A percentile compares a stretch with the other conserved stretches of the same genome.
Evolutionary conservation across 164 flowering plant species (phyloP).

Genomic region (Piper longum): DNA sequence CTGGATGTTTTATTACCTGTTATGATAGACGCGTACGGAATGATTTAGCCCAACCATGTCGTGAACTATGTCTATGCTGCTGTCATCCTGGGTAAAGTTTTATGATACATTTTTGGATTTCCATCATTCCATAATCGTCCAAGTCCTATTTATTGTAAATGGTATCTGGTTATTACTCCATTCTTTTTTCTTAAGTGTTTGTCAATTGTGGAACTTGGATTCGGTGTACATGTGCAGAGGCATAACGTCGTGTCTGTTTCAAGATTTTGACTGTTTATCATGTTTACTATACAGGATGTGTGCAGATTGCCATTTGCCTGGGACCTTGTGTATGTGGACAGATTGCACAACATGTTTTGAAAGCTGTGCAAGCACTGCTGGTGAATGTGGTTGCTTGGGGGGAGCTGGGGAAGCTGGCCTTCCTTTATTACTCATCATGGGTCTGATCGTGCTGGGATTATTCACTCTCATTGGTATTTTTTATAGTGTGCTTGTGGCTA

Average conservation of each 20-base stretch:
- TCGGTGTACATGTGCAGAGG: background rate
- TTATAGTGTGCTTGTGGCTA: slow-evolving; percentile 92
- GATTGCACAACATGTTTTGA: slow-evolving; percentile 91
- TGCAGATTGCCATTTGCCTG: slow-evolving; percentile 96
- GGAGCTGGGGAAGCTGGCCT: slow-evolving; percentile 98
- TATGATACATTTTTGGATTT: too few relatives aligned
- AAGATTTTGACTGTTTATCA: background rate
- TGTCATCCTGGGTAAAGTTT: slow-evolving; percentile 90
- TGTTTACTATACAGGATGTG: slow-evolving; percentile 50
- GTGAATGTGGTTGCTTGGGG: slow-evolving; percentile 93
- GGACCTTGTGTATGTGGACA: slow-evolving; percentile 96
- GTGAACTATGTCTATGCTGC: slow-evolving; percentile 94
- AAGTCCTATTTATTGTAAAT: too few relatives aligned
- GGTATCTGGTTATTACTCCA: too few relatives aligned
- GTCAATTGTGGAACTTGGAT: too few relatives aligned
- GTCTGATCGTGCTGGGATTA: slow-evolving; percentile 67
- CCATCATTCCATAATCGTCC: too few relatives aligned
- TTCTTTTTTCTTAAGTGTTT: too few relatives aligned
- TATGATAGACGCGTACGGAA: slow-evolving; percentile 89
- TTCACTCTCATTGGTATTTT: slow-evolving; percentile 94
- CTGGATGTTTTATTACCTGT: slow-evolving; percentile 96
- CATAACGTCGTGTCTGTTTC: background rate
- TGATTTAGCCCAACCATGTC: slow-evolving; percentile 96
- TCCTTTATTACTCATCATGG: slow-evolving; percentile 73
- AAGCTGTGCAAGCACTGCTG: slow-evolving; percentile 68